phyloP scores from a whole-genome alignment of 108 stramenopile genomes.

The Nitzschia putrida region DNA sequence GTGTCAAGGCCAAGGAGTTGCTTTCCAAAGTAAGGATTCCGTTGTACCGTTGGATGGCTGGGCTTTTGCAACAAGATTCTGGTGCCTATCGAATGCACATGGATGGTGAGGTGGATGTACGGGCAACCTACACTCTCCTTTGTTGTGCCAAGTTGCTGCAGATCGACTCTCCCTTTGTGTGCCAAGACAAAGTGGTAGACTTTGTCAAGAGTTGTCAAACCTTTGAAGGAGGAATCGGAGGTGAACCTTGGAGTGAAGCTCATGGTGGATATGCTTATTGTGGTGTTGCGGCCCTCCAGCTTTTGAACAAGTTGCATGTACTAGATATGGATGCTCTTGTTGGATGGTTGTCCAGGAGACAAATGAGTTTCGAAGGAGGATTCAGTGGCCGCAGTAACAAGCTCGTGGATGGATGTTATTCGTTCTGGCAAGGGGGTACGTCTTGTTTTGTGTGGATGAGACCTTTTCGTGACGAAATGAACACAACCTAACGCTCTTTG shows the following conservation, averaged over 20 bases:
- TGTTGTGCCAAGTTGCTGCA: conserved; percentile 73
- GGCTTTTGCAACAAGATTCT: conserved; percentile 38
- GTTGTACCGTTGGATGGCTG: conserved; percentile 69
- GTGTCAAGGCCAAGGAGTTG: conserved; percentile 31
- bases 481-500: not conserved
- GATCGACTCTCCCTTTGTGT: conserved; percentile 51
- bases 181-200: conserved; percentile 44
- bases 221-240: conserved; percentile 96
- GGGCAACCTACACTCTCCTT: conserved; percentile 91
- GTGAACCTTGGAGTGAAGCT: conserved; percentile 93
- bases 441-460: conserved; percentile 26
- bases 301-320: conserved; percentile 19
- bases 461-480: not conserved
- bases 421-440: conserved; percentile 96
- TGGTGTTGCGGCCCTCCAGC: conserved; percentile 50
- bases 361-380: conserved; percentile 92
- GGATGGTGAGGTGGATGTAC: conserved; percentile 96
- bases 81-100: conserved; percentile 92
- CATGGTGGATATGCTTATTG: conserved; percentile 99
- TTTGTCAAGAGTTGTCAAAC: conserved; percentile 88
- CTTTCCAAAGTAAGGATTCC: conserved; percentile 45
- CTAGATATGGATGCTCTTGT: conserved; percentile 67
- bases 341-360: conserved; percentile 84
- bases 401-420: conserved; percentile 98
- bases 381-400: conserved; percentile 97